Conservation (phyloP, 2,329 filamentous ascomycete genomes). For the Calcarisporium arbuscula region DNA sequence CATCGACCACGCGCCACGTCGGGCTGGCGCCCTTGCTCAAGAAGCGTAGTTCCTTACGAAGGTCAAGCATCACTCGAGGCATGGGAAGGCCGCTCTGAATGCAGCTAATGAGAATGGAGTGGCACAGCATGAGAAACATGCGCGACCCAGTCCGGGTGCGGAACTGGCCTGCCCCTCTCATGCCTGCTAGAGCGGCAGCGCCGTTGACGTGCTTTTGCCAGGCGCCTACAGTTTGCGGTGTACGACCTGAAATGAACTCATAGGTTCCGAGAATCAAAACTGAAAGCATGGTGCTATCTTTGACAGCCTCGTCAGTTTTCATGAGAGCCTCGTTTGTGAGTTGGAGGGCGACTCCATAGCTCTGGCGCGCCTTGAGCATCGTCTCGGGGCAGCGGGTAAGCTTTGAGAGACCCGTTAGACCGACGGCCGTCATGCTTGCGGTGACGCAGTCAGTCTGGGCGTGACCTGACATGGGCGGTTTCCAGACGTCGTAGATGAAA, state of each 20-base stretch:
- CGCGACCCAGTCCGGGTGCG: conserved; percentile 36
- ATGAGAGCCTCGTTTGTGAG: conserved; percentile 44
- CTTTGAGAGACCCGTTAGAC: conserved; percentile 45
- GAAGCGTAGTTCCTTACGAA: conserved; percentile 35
- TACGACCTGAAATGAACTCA: conserved; percentile 45
- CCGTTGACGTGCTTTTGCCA: conserved; percentile 50
- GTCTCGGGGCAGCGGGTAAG: conserved; percentile 34
- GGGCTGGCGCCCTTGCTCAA: conserved; percentile 30
- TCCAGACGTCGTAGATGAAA: conserved; percentile 48
- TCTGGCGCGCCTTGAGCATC: conserved; percentile 41
- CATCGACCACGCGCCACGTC: conserved; percentile 35
- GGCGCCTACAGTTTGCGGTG: conserved; percentile 38
- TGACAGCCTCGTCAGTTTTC: conserved; percentile 34
- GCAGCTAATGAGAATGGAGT: conserved; percentile 45
- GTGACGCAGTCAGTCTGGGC: conserved; percentile 38
- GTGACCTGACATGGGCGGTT: conserved; percentile 28
- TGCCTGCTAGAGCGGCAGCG: conserved; percentile 41
- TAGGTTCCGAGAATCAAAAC: conserved; percentile 49
- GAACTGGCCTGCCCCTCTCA: conserved; percentile 43
- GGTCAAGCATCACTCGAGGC: conserved; percentile 39
- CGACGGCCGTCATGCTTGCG: conserved; percentile 48
- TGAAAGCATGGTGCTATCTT: conserved; percentile 45
- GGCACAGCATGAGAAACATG: conserved; percentile 49
- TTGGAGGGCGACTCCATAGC: conserved; percentile 45
- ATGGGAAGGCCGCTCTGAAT: conserved; percentile 42